Percentiles rank a stretch among this genome's conserved stretches.
Evolutionary conservation across 1,139 yeast genomes (phyloP).

Genomic region (Yamadazyma dushanensis): DNA sequence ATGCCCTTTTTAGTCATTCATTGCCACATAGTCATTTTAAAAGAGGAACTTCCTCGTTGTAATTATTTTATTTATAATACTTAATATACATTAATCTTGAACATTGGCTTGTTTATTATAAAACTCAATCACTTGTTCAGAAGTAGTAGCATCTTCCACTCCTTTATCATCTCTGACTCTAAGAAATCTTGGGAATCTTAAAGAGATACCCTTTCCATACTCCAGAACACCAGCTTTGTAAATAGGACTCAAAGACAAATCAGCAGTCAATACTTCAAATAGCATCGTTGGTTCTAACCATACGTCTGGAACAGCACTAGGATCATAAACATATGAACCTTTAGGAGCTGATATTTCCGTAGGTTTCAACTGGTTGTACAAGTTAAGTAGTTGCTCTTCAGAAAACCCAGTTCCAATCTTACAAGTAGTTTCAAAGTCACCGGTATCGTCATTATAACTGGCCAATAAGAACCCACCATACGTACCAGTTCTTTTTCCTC

Average conservation of each 20-base stretch:
- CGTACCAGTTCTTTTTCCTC: slow-evolving; percentile 91
- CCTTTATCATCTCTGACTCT: slow-evolving; percentile 85
- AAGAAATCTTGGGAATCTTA: slow-evolving; percentile 88
- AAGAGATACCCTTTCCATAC: slow-evolving; percentile 84
- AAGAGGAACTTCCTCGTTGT: not conserved
- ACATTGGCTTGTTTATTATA: slow-evolving; percentile 71
- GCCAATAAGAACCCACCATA: slow-evolving; percentile 95
- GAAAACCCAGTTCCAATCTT: slow-evolving; percentile 97
- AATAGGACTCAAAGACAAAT: slow-evolving; percentile 85
- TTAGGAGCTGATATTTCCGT: slow-evolving; percentile 71
- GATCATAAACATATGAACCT: slow-evolving; percentile 68
- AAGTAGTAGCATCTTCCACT: slow-evolving; percentile 85
- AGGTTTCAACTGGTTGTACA: slow-evolving; percentile 63
- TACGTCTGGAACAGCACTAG: slow-evolving; percentile 80
- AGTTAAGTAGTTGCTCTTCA: slow-evolving; percentile 69
- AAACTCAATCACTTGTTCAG: slow-evolving; percentile 88
- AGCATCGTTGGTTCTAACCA: slow-evolving; percentile 92
- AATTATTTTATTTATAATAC: slow-evolving; percentile 2
- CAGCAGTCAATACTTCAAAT: slow-evolving; percentile 94
- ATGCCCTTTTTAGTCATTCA: slow-evolving; percentile 1
- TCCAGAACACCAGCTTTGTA: slow-evolving; percentile 83
- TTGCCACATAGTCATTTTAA: not conserved
- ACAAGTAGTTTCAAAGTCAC: slow-evolving; percentile 92
- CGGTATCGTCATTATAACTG: slow-evolving; percentile 83
- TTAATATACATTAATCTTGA: slow-evolving; percentile 7